Evolutionary conservation across 352 stramenopile genomes (phyloP), one percentile per base, ranked within the genome.

Genomic region (Phytophthora melonis): DNA sequence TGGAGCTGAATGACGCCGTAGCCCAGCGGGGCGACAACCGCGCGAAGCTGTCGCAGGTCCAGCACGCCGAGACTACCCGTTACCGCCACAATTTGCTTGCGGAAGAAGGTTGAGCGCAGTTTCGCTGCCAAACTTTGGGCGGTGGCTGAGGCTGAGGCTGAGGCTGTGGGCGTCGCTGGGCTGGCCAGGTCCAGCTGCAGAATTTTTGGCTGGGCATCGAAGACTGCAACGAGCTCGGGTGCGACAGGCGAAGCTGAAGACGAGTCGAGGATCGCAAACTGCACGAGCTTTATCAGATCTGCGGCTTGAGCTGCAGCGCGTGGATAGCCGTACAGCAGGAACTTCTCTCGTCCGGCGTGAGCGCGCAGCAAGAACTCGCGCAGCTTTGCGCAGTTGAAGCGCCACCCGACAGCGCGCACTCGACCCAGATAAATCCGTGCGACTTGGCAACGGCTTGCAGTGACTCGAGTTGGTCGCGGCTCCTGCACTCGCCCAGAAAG

Each of bases 291-390:
- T 7, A 82, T 49, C 41, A 83, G 70, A 23, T 70, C 57, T 27
- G 25, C 19, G 19, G 66, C 41, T 54, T 74, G 64, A 34, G 27
- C 63, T 50, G 49, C 50, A 54, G 75, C 68, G 23, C 60, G 57
- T 49, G 77, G 75, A 56, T 83, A 85, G 49, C 75, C 67, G 53
- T 75, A 73, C n/a, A 84, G 23, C 14, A 86, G 39, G 41, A 78
- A 68, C 55, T 75, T 83, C 8, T 73, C 64, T 54, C 58, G 59
- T 52, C 71, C 75, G 18, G 59, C 61, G 21, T 65, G 63, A 21
- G 23, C n/a, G 10, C 65, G 61, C 27, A 84, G 49, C 57, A 86
- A 49, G 0, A 84, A 32, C 6, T 70, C 52, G 23, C 58, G 58
- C 30, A 86, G 55, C 25, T 59, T 30, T 63, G 45, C 25, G 68